phyloP scores from a whole-genome alignment of 805 yeast species.

The Candida vartiovaarae region DNA sequence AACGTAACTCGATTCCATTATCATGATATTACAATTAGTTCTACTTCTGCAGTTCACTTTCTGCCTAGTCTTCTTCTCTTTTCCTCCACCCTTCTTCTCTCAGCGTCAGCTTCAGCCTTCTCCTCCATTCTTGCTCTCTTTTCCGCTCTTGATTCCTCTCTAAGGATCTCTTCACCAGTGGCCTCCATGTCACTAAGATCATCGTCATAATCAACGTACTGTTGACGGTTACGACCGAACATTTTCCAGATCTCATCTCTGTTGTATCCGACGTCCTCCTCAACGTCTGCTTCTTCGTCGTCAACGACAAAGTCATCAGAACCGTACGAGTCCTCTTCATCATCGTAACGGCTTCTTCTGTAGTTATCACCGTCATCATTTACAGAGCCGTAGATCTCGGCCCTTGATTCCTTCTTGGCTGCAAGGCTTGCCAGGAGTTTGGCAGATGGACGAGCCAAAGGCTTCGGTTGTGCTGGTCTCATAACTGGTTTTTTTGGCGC shows the following conservation, averaged over 20 bases:
- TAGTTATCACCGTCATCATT: background rate
- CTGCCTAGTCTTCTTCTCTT: slow-evolving; percentile 37
- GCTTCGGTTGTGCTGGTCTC: slow-evolving; percentile 13
- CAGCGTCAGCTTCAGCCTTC: slow-evolving; percentile 55
- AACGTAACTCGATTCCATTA: no score
- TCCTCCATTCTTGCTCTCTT: slow-evolving; percentile 74
- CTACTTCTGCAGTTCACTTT: background rate
- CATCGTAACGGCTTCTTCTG: slow-evolving; percentile 35
- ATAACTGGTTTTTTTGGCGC: slow-evolving; percentile 2
- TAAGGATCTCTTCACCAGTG: slow-evolving; percentile 79
- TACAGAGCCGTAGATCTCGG: slow-evolving; percentile 3
- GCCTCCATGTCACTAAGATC: slow-evolving; percentile 81
- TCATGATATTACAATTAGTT: background rate
- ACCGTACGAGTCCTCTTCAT: slow-evolving; percentile 27
- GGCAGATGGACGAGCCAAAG: slow-evolving; percentile 51
- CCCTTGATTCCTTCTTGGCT: slow-evolving; percentile 23
- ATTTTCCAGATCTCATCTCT: slow-evolving; percentile 87
- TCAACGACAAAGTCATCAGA: slow-evolving; percentile 50
- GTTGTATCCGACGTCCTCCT: slow-evolving; percentile 46
- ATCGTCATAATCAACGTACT: slow-evolving; percentile 38
- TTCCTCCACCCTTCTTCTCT: slow-evolving; percentile 39
- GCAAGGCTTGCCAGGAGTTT: slow-evolving; percentile 42
- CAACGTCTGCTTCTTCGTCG: slow-evolving; percentile 30
- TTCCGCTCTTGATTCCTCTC: slow-evolving; percentile 70
- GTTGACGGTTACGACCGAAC: slow-evolving; percentile 53